Conservation (phyloP, 139 green algal genomes). For the Chlamydomonas applanata region DNA sequence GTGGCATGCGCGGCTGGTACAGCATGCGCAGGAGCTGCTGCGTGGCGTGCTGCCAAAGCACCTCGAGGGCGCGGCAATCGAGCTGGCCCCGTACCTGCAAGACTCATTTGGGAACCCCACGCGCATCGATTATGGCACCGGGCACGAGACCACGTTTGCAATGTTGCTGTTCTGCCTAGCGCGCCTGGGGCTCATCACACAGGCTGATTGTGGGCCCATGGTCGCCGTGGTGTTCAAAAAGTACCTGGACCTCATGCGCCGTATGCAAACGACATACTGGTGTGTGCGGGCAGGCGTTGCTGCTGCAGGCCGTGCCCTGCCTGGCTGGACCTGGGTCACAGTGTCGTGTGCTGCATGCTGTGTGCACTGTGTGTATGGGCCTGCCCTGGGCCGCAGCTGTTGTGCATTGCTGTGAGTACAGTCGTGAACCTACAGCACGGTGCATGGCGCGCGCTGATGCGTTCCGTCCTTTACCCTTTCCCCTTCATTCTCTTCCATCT, state of each 20-base stretch:
- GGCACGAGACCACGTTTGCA: slow-evolving; percentile 92
- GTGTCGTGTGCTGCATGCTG: too few species aligned
- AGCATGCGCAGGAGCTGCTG: slow-evolving; percentile 42
- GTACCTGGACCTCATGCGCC: slow-evolving; percentile 90
- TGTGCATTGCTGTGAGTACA: too few species aligned
- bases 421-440: too few species aligned
- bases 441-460: too few species aligned
- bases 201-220: slow-evolving; percentile 44
- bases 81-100: slow-evolving; percentile 83
- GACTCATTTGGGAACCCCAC: slow-evolving; percentile 92
- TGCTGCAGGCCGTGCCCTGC: too few species aligned
- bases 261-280: slow-evolving; percentile 93
- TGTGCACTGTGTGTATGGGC: too few species aligned
- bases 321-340: too few species aligned
- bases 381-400: too few species aligned
- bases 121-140: slow-evolving; percentile 97
- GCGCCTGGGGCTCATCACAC: slow-evolving; percentile 69
- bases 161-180: slow-evolving; percentile 91
- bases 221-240: slow-evolving; percentile 57
- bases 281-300: too few species aligned
- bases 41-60: slow-evolving; percentile 42
- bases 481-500: too few species aligned
- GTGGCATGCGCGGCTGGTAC: slow-evolving; percentile 65
- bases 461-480: too few species aligned
- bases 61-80: slow-evolving; percentile 37